These are phyloP conservation scores for Calonectria pseudoturangicola DNA, from an alignment of 2,329 filamentous ascomycete species.

Conservation along the genomic window DNA sequence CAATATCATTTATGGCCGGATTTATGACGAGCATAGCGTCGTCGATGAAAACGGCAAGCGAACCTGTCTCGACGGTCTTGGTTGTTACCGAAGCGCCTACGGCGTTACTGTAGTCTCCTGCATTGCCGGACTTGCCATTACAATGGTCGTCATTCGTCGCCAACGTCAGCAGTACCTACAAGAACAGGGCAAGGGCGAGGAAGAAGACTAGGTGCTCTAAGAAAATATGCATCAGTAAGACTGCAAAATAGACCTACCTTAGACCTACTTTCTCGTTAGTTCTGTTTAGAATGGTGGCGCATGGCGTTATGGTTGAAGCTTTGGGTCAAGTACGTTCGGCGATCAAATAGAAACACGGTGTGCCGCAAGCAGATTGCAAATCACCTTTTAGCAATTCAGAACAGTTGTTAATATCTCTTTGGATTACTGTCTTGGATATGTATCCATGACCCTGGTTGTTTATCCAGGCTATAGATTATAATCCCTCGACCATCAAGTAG, in stretches of 20 bases:
- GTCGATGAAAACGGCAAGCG: constrained; percentile 81
- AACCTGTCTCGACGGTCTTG: constrained; percentile 84
- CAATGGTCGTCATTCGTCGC: constrained; percentile 81
- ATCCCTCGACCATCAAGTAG: constrained; percentile 36
- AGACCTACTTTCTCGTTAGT: not conserved
- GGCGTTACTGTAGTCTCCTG: constrained; percentile 85
- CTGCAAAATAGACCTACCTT: not conserved
- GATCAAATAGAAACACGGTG: not conserved
- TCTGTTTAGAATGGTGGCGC: no score
- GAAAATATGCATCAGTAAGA: not conserved
- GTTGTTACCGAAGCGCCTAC: constrained; percentile 89
- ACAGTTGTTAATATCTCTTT: not conserved
- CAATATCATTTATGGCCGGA: constrained; percentile 90
- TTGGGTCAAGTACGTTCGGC: not conserved
- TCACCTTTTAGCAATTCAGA: not conserved
- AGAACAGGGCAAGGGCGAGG: constrained; percentile 61
- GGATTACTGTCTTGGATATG: not conserved
- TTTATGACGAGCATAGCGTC: constrained; percentile 88
- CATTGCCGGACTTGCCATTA: constrained; percentile 79
- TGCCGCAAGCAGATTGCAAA: not conserved
- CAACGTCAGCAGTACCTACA: constrained; percentile 66
- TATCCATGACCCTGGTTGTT: constrained; percentile 21
- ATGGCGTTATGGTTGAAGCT: not conserved
- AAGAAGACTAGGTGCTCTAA: constrained; percentile 59
- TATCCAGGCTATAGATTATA: constrained; percentile 37